Evolutionary conservation across 1,139 yeast genomes (phyloP).

Genomic region (Pichia norvegensis): DNA sequence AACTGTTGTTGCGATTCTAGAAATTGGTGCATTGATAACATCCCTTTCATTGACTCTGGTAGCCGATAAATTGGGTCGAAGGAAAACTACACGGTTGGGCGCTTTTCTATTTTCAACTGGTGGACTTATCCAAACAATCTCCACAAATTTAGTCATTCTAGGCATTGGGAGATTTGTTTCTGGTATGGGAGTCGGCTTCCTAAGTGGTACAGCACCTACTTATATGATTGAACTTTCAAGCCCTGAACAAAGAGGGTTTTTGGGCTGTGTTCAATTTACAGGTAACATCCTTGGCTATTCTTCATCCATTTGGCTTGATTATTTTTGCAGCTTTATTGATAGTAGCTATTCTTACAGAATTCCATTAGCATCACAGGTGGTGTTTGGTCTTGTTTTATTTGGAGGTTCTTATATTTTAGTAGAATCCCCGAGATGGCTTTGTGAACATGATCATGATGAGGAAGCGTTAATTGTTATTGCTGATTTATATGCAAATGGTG

Average conservation of each 20-base stretch:
- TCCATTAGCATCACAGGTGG: slow-evolving; percentile 69
- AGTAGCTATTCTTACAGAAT: slow-evolving; percentile 63
- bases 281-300: slow-evolving; percentile 87
- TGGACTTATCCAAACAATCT: slow-evolving; percentile 62
- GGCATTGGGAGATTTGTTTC: slow-evolving; percentile 71
- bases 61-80: slow-evolving; percentile 65
- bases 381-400: slow-evolving; percentile 63
- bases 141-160: slow-evolving; percentile 43
- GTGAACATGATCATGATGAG: slow-evolving; percentile 80
- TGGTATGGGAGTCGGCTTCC: slow-evolving; percentile 83
- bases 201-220: slow-evolving; percentile 92
- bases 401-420: slow-evolving; percentile 72
- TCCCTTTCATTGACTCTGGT: slow-evolving; percentile 75
- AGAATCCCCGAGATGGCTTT: slow-evolving; percentile 84
- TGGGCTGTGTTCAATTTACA: slow-evolving; percentile 88
- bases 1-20: slow-evolving; percentile 76
- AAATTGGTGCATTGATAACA: slow-evolving; percentile 76
- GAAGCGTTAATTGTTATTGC: slow-evolving; percentile 82
- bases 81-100: slow-evolving; percentile 75
- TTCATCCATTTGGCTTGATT: slow-evolving; percentile 86
- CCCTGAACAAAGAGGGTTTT: slow-evolving; percentile 78
- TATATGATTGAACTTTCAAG: slow-evolving; percentile 90
- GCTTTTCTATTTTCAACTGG: slow-evolving; percentile 76
- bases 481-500: slow-evolving; percentile 66
- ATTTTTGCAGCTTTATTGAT: slow-evolving; percentile 58